Evolutionary conservation across 257 asterid species (phyloP), one percentile per base, ranked within the genome.

Genomic region (Prunella vulgaris): DNA sequence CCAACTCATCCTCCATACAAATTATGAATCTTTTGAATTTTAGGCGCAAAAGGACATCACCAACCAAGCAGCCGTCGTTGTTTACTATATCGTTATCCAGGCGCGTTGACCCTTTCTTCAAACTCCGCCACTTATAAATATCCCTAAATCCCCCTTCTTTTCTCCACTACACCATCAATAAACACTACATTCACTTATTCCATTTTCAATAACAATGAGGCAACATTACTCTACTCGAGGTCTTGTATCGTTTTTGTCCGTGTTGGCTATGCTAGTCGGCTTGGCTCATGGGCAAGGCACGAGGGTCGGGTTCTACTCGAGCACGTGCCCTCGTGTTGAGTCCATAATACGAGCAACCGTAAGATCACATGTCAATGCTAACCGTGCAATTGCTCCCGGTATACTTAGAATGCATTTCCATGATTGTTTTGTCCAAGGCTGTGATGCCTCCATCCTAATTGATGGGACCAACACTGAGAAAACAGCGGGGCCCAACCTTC

Each of bases 401-500:
- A 21, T 93, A 37, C 90, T 93, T 0, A 83, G 98, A 68, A 78
- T 93, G 93, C 96, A 81, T 72, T 93, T 93, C 65, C 98, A 93
- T 60, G 98, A 93, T 18, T 93, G 98, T 58, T 93, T 93, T 10
- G 96, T 93, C 5, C 87, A 77, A 27, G 98, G 97, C 0, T 93
- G 98, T 38, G 97, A 93, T n/a, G 98, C 48, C 2, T 93, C 98
- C 25, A 83, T 90, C 13, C 92, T 93, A 64, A 75, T 93, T 12
- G 61, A 69, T 6, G 98, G 98, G 0, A 0, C 80, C 4, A 8
- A 33, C 69, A 67, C 97, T 0, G 96, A 90, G 80, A 88, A 60
- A 78, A 76, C 89, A 0, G 90, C 90, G 0, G 64, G 64, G 0
- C 83, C 84, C 2, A 93, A 93, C 62, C 74, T 60, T 7, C 64